Percentiles rank a stretch among this genome's conserved stretches.
phyloP scores from a whole-genome alignment of 352 stramenopile species.

The Bremia lactucae region DNA sequence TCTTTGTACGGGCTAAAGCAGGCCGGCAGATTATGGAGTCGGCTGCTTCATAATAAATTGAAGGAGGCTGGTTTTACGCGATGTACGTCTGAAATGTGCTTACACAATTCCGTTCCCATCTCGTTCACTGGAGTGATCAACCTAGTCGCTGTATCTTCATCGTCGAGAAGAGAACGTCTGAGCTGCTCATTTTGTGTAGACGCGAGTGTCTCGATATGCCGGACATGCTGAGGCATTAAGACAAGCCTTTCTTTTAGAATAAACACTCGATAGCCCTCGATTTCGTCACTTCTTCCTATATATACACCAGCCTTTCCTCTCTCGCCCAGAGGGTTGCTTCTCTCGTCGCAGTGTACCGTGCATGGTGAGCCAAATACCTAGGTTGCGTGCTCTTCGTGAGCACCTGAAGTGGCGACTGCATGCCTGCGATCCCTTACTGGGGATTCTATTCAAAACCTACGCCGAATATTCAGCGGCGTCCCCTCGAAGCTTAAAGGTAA shows the following conservation, averaged over 20 bases:
- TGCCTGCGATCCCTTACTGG: background rate
- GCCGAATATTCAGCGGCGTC: background rate
- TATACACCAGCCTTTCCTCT: background rate
- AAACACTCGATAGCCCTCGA: no score
- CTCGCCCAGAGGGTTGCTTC: background rate
- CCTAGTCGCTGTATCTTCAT: no score
- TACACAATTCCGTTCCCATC: no score
- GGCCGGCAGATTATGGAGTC: no score
- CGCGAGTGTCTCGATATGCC: no score
- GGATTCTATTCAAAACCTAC: background rate
- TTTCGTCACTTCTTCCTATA: background rate
- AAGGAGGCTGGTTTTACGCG: no score
- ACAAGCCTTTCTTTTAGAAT: background rate
- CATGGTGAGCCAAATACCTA: background rate
- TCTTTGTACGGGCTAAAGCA: no score
- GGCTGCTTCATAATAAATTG: no score
- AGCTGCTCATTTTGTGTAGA: no score
- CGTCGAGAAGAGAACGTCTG: no score
- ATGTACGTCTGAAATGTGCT: no score
- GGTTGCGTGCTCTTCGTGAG: background rate
- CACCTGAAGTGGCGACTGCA: background rate
- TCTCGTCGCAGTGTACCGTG: background rate
- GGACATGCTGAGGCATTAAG: background rate
- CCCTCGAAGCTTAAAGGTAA: background rate
- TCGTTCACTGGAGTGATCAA: no score